These are phyloP conservation scores for Botrytis sinoallii DNA, from an alignment of 2,329 filamentous ascomycete species.

Conservation along the genomic window DNA sequence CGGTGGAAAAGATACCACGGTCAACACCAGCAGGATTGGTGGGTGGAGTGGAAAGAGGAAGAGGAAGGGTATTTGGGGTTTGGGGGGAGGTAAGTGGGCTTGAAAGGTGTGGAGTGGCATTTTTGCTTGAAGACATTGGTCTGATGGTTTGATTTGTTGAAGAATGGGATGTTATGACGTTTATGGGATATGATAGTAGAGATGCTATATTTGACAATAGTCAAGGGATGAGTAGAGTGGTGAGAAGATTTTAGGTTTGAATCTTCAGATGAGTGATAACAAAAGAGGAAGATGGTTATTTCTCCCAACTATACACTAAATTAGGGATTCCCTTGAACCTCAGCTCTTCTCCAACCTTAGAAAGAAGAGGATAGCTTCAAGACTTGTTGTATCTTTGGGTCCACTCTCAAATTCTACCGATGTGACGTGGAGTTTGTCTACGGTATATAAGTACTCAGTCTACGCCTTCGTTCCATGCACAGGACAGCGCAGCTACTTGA, in stretches of 20 bases:
- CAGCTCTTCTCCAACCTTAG: too few relatives aligned
- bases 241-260: background rate
- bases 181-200: background rate
- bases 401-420: too few relatives aligned
- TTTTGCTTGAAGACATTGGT: background rate
- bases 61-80: background rate
- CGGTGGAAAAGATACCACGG: background rate
- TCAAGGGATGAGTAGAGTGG: background rate
- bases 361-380: too few relatives aligned
- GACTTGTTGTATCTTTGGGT: too few relatives aligned
- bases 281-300: background rate
- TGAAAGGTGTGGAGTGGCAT: background rate
- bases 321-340: fast-evolving
- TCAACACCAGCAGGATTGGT: background rate
- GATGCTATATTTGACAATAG: background rate
- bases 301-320: too few relatives aligned
- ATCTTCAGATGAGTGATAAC: background rate
- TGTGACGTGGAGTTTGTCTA: too few relatives aligned
- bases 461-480: too few relatives aligned
- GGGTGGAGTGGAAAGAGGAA: background rate
- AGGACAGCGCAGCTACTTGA: too few relatives aligned
- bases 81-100: background rate
- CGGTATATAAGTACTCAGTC: too few relatives aligned
- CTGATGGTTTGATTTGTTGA: background rate
- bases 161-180: background rate